Evolutionary conservation across 495 filamentous ascomycete genomes (phyloP).

Genomic region (Viridothelium virens): DNA sequence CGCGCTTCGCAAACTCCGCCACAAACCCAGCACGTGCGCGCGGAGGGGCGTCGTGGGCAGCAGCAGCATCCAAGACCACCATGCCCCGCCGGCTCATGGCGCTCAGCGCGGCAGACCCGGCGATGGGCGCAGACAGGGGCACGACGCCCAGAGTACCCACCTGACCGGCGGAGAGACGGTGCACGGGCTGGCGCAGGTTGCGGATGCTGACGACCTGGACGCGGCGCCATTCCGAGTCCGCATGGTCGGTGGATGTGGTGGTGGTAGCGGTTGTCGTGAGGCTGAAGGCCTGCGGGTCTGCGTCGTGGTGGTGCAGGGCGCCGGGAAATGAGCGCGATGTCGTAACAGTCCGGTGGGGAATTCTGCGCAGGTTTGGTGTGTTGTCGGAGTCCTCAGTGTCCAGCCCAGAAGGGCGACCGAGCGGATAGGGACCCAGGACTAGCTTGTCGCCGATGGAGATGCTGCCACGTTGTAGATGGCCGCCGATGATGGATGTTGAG

Average conservation of each 20-base stretch:
- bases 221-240: slow-evolving; percentile 56
- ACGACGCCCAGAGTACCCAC: slow-evolving; percentile 84
- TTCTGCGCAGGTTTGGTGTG: slow-evolving; percentile 1
- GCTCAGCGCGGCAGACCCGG: slow-evolving; percentile 22
- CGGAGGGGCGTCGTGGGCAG: slow-evolving; percentile 27
- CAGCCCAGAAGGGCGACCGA: slow-evolving; percentile 30
- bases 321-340: slow-evolving; percentile 35
- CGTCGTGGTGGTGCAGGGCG: slow-evolving; percentile 30
- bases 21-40: slow-evolving; percentile 50
- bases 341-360: slow-evolving; percentile 15
- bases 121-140: slow-evolving; percentile 38
- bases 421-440: slow-evolving; percentile 66
- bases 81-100: slow-evolving; percentile 72
- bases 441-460: slow-evolving; percentile 73
- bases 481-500: slow-evolving; percentile 59
- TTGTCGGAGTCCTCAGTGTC: slow-evolving; percentile 31
- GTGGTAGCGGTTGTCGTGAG: too few species aligned
- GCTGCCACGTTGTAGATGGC: slow-evolving; percentile 69
- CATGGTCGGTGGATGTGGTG: too few species aligned
- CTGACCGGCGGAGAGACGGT: slow-evolving; percentile 66
- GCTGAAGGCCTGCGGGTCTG: too few species aligned
- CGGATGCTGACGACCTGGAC: slow-evolving; percentile 79
- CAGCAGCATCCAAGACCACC: slow-evolving; percentile 55
- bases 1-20: slow-evolving; percentile 32
- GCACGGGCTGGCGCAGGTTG: slow-evolving; percentile 77